These are phyloP conservation scores for Bremia lactucae DNA, from an alignment of 352 stramenopile genomes.

Conservation along the genomic window DNA sequence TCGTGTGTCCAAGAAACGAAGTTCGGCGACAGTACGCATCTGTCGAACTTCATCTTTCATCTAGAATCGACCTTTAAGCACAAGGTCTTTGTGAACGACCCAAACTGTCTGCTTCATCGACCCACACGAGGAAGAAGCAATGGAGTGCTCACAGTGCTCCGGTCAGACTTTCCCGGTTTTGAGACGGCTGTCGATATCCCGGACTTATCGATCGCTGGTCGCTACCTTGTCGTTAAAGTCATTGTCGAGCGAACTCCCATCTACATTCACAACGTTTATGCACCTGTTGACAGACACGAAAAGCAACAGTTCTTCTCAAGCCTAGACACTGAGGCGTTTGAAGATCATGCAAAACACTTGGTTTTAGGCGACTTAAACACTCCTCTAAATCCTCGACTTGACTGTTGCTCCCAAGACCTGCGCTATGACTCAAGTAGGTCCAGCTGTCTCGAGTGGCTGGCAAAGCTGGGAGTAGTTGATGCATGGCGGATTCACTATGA, in stretches of 20 bases:
- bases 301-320: not conserved
- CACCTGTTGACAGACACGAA: not conserved
- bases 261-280: not conserved
- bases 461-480: not conserved
- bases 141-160: not conserved
- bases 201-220: not conserved
- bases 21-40: too few species aligned
- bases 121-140: not conserved
- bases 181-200: not conserved
- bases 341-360: too few species aligned
- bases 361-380: not conserved
- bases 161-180: not conserved
- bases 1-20: too few species aligned
- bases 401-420: not conserved
- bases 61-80: too few species aligned
- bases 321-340: not conserved
- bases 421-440: not conserved
- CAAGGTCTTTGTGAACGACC: too few species aligned
- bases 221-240: not conserved
- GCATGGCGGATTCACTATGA: not conserved
- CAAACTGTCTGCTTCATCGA: too few species aligned
- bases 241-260: not conserved
- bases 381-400: not conserved
- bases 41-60: too few species aligned
- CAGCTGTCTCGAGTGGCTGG: not conserved